phyloP scores from a whole-genome alignment of 768 basidiomycete genomes.

The Nevesoporus exiguus region DNA sequence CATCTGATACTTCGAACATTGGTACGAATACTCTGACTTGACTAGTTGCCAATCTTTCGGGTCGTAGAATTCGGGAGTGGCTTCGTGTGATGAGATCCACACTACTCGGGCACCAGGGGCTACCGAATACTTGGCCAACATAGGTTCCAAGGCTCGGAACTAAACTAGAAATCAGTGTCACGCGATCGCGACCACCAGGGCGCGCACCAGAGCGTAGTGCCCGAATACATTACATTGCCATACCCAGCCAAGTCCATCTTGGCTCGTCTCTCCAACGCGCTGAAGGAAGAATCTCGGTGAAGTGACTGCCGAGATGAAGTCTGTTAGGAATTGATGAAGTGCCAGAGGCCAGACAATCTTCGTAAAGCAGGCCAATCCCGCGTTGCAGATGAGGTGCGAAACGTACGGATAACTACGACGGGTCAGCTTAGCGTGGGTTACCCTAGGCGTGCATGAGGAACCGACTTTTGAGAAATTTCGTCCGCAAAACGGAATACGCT shows the following conservation, averaged over 20 bases:
- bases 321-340: constrained; percentile 44
- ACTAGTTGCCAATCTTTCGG: constrained; percentile 70
- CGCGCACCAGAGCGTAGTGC: constrained; percentile 71
- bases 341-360: constrained; percentile 49
- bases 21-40: constrained; percentile 60
- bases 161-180: constrained; percentile 29
- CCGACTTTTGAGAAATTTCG: constrained; percentile 52
- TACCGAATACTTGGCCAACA: constrained; percentile 45
- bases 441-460: not conserved
- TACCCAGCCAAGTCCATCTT: constrained; percentile 71
- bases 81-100: constrained; percentile 78
- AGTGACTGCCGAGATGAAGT: constrained; percentile 48
- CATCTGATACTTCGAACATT: constrained; percentile 72
- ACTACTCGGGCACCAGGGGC: constrained; percentile 55
- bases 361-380: constrained; percentile 62
- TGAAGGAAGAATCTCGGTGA: constrained; percentile 58
- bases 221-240: constrained; percentile 88
- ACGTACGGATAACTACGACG: constrained; percentile 67
- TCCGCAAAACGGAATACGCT: constrained; percentile 63
- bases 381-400: constrained; percentile 79
- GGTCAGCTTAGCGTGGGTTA: not conserved
- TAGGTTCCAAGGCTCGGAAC: constrained; percentile 59
- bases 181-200: not conserved
- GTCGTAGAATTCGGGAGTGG: constrained; percentile 51
- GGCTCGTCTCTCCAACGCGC: constrained; percentile 51